Evolutionary conservation across 306 rosid species (phyloP), one percentile per base, ranked within the genome.

Genomic region (Nissolia schottii): DNA sequence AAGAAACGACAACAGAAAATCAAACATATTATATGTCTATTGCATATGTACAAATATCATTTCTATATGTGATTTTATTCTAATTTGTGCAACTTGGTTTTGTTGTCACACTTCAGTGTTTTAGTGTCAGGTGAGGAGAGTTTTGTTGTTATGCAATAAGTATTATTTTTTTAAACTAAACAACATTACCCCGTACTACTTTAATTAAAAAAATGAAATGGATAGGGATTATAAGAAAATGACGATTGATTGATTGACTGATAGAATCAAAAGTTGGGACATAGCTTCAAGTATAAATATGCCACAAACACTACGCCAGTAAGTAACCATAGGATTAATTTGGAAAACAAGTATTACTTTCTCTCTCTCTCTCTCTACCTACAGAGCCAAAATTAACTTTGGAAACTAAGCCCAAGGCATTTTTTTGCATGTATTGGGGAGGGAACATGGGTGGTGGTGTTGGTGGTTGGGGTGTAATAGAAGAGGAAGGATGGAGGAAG

Each of bases 401-500:
- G 40, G 45, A 49, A 12, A 25, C 31, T 4, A n/a, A n/a, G n/a
- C n/a, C n/a, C n/a, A n/a, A n/a, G n/a, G n/a, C n/a, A n/a, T n/a
- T n/a, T 67, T 31, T 60, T 29, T 51, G 51, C 70, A 89, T 91
- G 91, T 85, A 85, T 62, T 84, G 81, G 80, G 86, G 78, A 71
- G 85, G 85, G 8, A 88, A 83, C 67, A 79, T 81, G 82, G 87
- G 85, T n/a, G n/a, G n/a, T n/a, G n/a, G n/a, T n/a, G n/a, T n/a
- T n/a, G n/a, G n/a, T n/a, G n/a, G n/a, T 11, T 94, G 97, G 94
- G 87, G 89, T 25, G 35, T 81, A 6, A 65, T 79, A 50, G 95
- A 85, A 65, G 95, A 89, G 6, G 91, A 82, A 57, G 92, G 87
- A 11, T 94, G 99, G 96, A 88, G 99, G 62, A 94, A 94, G 81